Conservation (phyloP, 2,329 filamentous ascomycete genomes). For the Anthostomella pinea region DNA sequence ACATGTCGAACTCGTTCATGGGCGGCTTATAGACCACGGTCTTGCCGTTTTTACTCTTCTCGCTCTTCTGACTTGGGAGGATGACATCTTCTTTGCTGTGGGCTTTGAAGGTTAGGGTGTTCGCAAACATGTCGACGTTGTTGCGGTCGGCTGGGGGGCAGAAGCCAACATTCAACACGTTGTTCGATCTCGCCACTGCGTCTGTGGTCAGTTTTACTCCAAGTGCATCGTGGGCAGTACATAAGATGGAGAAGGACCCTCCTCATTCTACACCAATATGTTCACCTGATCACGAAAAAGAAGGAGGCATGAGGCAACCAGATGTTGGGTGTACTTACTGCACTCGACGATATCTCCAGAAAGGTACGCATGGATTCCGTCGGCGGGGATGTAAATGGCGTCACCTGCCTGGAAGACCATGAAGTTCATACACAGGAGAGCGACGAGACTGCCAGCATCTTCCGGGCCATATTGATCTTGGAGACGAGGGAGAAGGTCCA, state of each 20-base stretch:
- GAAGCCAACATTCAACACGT: constrained; percentile 68
- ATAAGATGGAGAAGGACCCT: too few relatives aligned
- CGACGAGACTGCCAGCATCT: constrained; percentile 68
- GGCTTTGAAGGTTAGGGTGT: constrained; percentile 61
- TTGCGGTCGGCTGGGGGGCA: constrained; percentile 65
- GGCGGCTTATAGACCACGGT: constrained; percentile 64
- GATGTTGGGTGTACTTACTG: too few relatives aligned
- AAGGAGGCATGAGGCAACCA: too few relatives aligned
- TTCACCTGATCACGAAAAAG: too few relatives aligned
- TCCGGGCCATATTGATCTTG: constrained; percentile 59
- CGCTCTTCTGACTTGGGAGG: constrained; percentile 47
- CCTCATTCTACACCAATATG: too few relatives aligned
- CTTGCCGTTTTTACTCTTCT: constrained; percentile 54
- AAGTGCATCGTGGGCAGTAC: too few relatives aligned
- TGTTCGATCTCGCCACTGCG: constrained; percentile 65
- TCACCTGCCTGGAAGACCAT: constrained; percentile 63
- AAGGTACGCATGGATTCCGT: constrained; percentile 72
- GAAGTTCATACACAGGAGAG: constrained; percentile 73
- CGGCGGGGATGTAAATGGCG: constrained; percentile 67
- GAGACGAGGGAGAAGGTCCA: constrained; percentile 62
- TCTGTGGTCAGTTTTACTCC: too few relatives aligned
- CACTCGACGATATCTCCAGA: constrained; percentile 74
- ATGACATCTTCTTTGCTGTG: constrained; percentile 56
- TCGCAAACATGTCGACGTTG: constrained; percentile 60
- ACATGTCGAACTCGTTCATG: constrained; percentile 69